Conservation (phyloP, 2,329 filamentous ascomycete species). For the Talaromyces sp. region DNA sequence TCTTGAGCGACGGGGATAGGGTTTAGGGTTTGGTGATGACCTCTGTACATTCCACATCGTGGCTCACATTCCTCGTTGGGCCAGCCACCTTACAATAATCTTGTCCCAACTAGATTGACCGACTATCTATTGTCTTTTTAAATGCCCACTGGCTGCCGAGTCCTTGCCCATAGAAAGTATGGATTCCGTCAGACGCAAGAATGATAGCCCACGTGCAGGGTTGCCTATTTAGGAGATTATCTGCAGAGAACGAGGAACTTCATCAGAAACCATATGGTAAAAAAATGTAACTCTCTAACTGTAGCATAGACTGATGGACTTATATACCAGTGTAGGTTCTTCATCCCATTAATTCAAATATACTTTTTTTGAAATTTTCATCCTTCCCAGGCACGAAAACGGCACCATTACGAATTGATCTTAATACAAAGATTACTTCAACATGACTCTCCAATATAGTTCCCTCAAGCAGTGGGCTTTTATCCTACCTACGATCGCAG, state of each 20-base stretch:
- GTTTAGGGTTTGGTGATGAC: neutral
- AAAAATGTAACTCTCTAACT: too few species aligned
- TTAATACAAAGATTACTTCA: neutral
- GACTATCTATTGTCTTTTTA: neutral
- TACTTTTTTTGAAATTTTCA: neutral
- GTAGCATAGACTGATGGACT: neutral
- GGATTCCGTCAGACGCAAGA: neutral
- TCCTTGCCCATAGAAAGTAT: neutral
- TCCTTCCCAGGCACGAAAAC: neutral
- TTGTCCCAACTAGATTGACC: neutral
- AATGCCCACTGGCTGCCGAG: neutral
- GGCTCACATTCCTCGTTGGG: constrained; percentile 13
- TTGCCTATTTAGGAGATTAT: constrained; percentile 5
- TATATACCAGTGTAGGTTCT: neutral
- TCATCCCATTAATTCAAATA: neutral
- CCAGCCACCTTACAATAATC: neutral
- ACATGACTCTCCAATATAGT: neutral
- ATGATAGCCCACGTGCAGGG: neutral
- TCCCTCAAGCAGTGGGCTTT: constrained; percentile 9
- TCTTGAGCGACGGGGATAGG: neutral
- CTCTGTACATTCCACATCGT: constrained; percentile 3
- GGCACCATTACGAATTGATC: neutral
- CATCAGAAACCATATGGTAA: neutral
- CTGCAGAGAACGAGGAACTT: neutral
- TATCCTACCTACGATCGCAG: constrained; percentile 16